Base-by-base conservation (phyloP, 352 stramenopile species). In the Phytophthora pinifolia region DNA sequence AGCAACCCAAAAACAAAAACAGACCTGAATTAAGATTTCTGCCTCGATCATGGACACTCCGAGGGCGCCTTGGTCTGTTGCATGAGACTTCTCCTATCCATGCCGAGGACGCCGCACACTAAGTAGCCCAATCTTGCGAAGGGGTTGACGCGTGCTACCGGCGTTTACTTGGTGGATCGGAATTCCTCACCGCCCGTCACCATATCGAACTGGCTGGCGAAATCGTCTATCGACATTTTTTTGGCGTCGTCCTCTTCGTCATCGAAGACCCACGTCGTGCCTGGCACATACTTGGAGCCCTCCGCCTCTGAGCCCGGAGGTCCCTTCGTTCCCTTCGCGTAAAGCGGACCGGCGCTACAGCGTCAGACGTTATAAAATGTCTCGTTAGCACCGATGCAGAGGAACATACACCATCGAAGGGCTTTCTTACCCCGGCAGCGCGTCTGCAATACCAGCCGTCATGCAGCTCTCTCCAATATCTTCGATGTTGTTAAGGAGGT, bases 381-480 rank as follows among this genome's bases (percentile, higher is more conserved):
- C 0, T 14, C 46, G 13, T 59, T 38, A 59, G 32, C 3, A 15
- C 22, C 31, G 10, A 36, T 25, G 9, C 18, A 39, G 6, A 41
- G 29, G 35, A 49, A 5, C 2, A 8, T 6, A 57, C 25, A 3
- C 20, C 35, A 33, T 9, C 17, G 8, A 33, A 33, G 30, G 43
- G 32, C 7, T 10, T 31, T 65, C 67, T 58, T 70, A 92, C 83
- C 85, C 86, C 44, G 86, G 86, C 13, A 96, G 57, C 5, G 83
- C 79, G 46, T 96, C 83, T 27, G 83, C 78, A 46, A 89, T 89
- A 31, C 80, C 80, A 1, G 83, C 79, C 17, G 80, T 93, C 82
- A 96, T 94, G 25, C 83, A 94, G 54, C 68, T 92, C 66, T 96
- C 86, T 54, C 86, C 83, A 61, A 96, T 96, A 51, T 96, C 86